Conservation (phyloP, 306 rosid genomes). For the Cucurbita pepo region DNA sequence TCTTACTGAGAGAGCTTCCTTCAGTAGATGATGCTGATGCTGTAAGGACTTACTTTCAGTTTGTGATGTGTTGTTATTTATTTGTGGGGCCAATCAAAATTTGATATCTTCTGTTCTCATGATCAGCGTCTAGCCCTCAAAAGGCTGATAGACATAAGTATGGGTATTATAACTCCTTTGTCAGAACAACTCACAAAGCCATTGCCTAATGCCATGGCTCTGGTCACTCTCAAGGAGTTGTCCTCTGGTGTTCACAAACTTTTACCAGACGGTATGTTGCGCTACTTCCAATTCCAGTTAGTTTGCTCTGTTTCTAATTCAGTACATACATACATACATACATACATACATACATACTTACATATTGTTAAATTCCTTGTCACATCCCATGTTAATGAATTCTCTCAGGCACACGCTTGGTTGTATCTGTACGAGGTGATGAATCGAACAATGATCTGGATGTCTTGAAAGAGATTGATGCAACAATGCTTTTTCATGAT, state of each 20-base stretch:
- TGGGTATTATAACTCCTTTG: conserved; percentile 82
- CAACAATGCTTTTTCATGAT: conserved; percentile 79
- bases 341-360: neutral
- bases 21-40: conserved; percentile 52
- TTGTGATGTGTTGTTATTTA: conserved; percentile 5
- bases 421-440: conserved; percentile 72
- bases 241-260: conserved; percentile 81
- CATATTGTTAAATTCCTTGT: neutral
- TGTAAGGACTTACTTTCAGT: conserved; percentile 41
- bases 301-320: neutral
- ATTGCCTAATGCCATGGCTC: conserved; percentile 80
- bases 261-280: conserved; percentile 64
- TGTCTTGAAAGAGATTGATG: conserved; percentile 56
- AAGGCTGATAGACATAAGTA: conserved; percentile 74
- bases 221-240: conserved; percentile 80
- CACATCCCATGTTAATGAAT: conserved; percentile 4
- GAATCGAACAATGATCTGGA: conserved; percentile 69
- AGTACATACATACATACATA: neutral
- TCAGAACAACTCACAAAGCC: conserved; percentile 94
- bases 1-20: conserved; percentile 82
- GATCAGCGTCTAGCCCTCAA: conserved; percentile 84
- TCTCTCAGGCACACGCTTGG: conserved; percentile 71
- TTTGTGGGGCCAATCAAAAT: neutral
- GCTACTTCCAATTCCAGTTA: neutral
- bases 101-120: conserved; percentile 7